Evolutionary conservation across 2,329 filamentous ascomycete genomes (phyloP).

Genomic region (Geoglossum cookeanum): DNA sequence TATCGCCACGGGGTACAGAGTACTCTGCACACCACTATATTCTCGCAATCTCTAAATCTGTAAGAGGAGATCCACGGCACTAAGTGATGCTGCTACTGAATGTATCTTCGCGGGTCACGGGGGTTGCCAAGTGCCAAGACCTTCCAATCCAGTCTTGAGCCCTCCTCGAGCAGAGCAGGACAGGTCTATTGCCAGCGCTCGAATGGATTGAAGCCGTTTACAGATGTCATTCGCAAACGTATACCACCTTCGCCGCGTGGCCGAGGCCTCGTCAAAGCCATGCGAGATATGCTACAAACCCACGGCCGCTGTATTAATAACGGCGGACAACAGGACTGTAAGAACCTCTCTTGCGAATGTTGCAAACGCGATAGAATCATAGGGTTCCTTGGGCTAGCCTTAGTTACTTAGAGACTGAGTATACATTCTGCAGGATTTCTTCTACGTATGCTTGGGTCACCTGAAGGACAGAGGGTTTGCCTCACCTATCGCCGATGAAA

Average conservation of each 20-base stretch:
- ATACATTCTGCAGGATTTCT: conserved; percentile 43
- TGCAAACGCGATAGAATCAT: conserved; percentile 6
- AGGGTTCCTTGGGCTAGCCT: neutral
- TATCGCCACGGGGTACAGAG: too few species aligned
- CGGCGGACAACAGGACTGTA: conserved; percentile 66
- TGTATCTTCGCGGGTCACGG: too few species aligned
- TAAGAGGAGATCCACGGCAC: too few species aligned
- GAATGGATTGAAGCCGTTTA: neutral
- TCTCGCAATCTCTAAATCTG: too few species aligned
- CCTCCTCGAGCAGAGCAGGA: too few species aligned
- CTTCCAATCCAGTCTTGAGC: too few species aligned
- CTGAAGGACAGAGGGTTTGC: conserved; percentile 71
- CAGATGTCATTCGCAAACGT: conserved; percentile 43
- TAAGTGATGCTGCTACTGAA: too few species aligned
- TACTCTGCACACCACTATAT: too few species aligned
- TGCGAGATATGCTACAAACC: conserved; percentile 90
- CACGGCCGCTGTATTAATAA: conserved; percentile 70
- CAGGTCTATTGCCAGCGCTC: neutral
- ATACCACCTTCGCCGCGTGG: conserved; percentile 73
- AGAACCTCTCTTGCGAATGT: neutral
- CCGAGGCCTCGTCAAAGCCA: conserved; percentile 61
- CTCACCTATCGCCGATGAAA: conserved; percentile 31
- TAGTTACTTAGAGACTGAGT: neutral
- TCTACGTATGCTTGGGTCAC: conserved; percentile 74
- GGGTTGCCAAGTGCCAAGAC: too few species aligned